Conservation (phyloP, 257 asterid species). For the Craterostigma plantagineum region DNA sequence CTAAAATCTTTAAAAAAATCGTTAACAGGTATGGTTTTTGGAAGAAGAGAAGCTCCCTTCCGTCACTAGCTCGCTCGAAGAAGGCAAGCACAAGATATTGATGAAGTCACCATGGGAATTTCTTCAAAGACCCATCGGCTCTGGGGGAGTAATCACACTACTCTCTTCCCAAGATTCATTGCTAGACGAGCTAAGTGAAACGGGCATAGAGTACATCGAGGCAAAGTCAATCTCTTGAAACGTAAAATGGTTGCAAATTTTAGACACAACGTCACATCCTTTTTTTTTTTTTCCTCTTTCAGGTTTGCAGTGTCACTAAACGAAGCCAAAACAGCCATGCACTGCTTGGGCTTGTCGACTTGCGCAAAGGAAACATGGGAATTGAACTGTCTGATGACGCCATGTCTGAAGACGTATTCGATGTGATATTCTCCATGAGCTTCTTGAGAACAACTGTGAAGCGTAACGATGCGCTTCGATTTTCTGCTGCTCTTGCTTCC, state of each 20-base stretch:
- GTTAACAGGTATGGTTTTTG: slow-evolving; percentile 65
- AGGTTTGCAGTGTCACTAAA: slow-evolving; percentile 36
- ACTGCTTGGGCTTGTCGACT: slow-evolving; percentile 47
- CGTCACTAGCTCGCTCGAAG: slow-evolving; percentile 31
- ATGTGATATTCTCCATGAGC: slow-evolving; percentile 41
- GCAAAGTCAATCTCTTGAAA: slow-evolving; percentile 17
- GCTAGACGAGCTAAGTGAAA: slow-evolving; percentile 32
- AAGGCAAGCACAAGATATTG: slow-evolving; percentile 46
- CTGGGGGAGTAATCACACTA: slow-evolving; percentile 54
- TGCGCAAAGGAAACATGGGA: slow-evolving; percentile 44
- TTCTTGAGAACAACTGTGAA: slow-evolving; percentile 42
- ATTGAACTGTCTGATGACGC: slow-evolving; percentile 19
- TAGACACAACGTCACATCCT: background rate
- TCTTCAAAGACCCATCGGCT: slow-evolving; percentile 64
- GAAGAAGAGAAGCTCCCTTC: slow-evolving; percentile 89
- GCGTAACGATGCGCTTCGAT: slow-evolving; percentile 30
- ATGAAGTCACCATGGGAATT: slow-evolving; percentile 94
- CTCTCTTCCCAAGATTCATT: slow-evolving; percentile 47
- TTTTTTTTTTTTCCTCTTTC: background rate
- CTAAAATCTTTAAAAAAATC: too few relatives aligned
- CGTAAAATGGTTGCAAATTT: background rate
- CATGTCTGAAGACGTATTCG: slow-evolving; percentile 19
- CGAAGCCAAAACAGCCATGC: slow-evolving; percentile 12
- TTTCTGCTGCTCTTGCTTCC: slow-evolving; percentile 28
- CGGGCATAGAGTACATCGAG: slow-evolving; percentile 68